Percentiles rank a stretch among this genome's conserved stretches.
Evolutionary conservation across 352 stramenopile species (phyloP).

Genomic region (Phytophthora pinifolia): DNA sequence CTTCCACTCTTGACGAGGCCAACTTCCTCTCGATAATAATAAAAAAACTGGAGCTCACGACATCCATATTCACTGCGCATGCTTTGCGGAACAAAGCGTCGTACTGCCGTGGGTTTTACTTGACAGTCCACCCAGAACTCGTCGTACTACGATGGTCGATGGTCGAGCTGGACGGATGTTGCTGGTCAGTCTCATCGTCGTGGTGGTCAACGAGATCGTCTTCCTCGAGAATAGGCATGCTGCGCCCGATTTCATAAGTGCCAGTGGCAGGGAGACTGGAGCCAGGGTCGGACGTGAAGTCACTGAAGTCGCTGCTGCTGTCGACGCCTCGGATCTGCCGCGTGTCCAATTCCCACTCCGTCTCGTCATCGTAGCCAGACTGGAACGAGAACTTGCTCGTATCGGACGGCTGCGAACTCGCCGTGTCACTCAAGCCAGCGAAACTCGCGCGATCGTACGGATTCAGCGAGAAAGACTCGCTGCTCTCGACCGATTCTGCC

Average conservation of each 20-base stretch:
- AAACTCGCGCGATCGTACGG: constrained; percentile 73
- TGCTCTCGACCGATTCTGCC: constrained; percentile 24
- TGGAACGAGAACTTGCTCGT: constrained; percentile 77
- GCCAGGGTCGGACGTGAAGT: constrained; percentile 37
- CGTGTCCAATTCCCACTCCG: constrained; percentile 74
- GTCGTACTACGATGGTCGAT: constrained; percentile 44
- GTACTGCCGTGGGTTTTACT: constrained; percentile 26
- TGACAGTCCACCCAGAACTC: constrained; percentile 58
- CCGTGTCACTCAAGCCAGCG: constrained; percentile 53
- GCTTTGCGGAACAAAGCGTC: constrained; percentile 32
- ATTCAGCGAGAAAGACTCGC: constrained; percentile 74
- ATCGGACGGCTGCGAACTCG: constrained; percentile 53
- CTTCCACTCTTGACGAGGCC: constrained; percentile 8
- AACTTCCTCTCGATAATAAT: constrained; percentile 30
- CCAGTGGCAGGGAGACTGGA: constrained; percentile 36
- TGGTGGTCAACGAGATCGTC: constrained; percentile 39
- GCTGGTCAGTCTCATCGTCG: constrained; percentile 19
- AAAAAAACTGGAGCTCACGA: constrained; percentile 22
- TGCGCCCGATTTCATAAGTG: constrained; percentile 54
- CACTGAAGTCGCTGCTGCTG: constrained; percentile 32
- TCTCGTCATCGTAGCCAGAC: constrained; percentile 69
- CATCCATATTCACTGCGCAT: constrained; percentile 17
- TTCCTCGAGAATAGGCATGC: constrained; percentile 71
- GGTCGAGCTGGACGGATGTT: constrained; percentile 14
- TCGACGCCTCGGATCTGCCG: constrained; percentile 32